Conservation (phyloP, 768 basidiomycete genomes). For the Psilocybe sp. region DNA sequence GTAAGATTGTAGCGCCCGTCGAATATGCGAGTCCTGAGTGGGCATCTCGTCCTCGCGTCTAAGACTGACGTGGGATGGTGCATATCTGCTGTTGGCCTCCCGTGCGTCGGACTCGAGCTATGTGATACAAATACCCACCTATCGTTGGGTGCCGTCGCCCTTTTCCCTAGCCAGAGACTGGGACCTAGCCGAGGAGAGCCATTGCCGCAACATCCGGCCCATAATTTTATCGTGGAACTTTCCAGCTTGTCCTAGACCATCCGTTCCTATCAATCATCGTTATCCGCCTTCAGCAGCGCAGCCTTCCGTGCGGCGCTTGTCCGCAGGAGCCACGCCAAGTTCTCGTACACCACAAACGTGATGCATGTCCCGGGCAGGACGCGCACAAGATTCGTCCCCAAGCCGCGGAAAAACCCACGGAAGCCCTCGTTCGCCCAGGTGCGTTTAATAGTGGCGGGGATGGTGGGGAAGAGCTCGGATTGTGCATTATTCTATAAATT, state of each 20-base stretch:
- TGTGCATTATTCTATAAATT: conserved; percentile 60
- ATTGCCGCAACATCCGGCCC: no score
- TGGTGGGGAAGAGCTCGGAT: conserved; percentile 72
- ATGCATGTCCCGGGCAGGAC: conserved; percentile 97
- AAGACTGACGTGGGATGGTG: no score
- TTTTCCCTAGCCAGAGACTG: no score
- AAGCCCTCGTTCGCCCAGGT: conserved; percentile 83
- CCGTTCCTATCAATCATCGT: neutral
- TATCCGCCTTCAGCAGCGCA: conserved; percentile 13
- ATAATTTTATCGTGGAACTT: no score
- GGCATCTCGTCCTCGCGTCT: no score
- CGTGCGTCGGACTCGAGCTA: no score
- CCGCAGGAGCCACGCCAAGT: conserved; percentile 78
- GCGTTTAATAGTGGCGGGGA: conserved; percentile 73
- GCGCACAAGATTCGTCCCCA: conserved; percentile 90
- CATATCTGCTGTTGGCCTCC: no score
- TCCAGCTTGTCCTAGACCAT: neutral
- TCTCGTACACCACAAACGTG: conserved; percentile 97
- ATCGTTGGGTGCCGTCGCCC: no score
- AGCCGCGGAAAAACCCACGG: conserved; percentile 89
- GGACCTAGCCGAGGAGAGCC: no score
- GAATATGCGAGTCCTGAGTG: no score
- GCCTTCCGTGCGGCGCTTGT: conserved; percentile 59
- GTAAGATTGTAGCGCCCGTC: no score
- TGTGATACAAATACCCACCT: no score